phyloP scores from a whole-genome alignment of 1,139 yeast species.

The Pichia sp. region DNA sequence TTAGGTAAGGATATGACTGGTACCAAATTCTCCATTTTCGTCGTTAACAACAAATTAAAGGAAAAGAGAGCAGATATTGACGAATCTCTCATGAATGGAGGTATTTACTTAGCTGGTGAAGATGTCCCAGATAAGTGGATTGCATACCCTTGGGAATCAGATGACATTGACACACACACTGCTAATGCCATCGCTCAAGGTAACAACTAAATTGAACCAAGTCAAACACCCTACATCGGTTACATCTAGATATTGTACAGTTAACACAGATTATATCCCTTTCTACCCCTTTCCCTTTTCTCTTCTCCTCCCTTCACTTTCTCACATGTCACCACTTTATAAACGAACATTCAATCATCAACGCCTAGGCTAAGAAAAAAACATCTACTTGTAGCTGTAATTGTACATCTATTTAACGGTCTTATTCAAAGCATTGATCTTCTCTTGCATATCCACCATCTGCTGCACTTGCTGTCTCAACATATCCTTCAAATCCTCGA shows the following conservation, averaged over 20 bases:
- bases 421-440: constrained; percentile 7
- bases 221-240: background rate
- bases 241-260: background rate
- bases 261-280: too few relatives aligned
- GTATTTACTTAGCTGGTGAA: constrained; percentile 45
- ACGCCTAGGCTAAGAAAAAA: too few relatives aligned
- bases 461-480: constrained; percentile 81
- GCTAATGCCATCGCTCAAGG: constrained; percentile 35
- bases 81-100: constrained; percentile 36
- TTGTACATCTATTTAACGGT: too few relatives aligned
- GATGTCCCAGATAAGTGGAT: constrained; percentile 54
- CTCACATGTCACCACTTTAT: too few relatives aligned
- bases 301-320: too few relatives aligned
- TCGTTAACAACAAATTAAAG: constrained; percentile 52
- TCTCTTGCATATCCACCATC: constrained; percentile 59
- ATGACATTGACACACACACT: constrained; percentile 38
- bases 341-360: too few relatives aligned
- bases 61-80: constrained; percentile 49
- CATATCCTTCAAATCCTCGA: constrained; percentile 77
- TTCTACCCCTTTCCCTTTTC: too few relatives aligned
- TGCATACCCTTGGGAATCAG: constrained; percentile 64
- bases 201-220: constrained; percentile 24
- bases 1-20: constrained; percentile 28
- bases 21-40: constrained; percentile 50
- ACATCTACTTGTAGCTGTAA: too few relatives aligned